phyloP scores from a whole-genome alignment of 306 rosid species.

The Medicago truncatula region MtrunA17r5.0-ANR NC_053044.1:49266501-49267000 shows the following conservation, averaged over 20 bases:
- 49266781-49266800: constrained; percentile 45
- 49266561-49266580: background rate
- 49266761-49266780: constrained; percentile 64
- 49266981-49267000: constrained; percentile 13
- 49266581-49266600: constrained; percentile 14
- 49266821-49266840: constrained; percentile 13
- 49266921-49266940: background rate
- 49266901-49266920: background rate
- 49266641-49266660: background rate
- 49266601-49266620: background rate
- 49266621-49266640: background rate
- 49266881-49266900: constrained; percentile 5
- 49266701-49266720: constrained; percentile 12
- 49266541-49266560: background rate
- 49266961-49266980: background rate
- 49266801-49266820: constrained; percentile 17
- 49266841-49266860: constrained; percentile 20
- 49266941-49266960: background rate
- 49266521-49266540: background rate
- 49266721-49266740: background rate
- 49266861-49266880: background rate
- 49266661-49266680: constrained; percentile 9
- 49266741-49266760: background rate
- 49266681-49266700: constrained; percentile 20
- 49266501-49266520: background rate